These are phyloP conservation scores for Arthroderma uncinatum DNA, from an alignment of 2,329 filamentous ascomycete species.

Conservation along the genomic window DNA sequence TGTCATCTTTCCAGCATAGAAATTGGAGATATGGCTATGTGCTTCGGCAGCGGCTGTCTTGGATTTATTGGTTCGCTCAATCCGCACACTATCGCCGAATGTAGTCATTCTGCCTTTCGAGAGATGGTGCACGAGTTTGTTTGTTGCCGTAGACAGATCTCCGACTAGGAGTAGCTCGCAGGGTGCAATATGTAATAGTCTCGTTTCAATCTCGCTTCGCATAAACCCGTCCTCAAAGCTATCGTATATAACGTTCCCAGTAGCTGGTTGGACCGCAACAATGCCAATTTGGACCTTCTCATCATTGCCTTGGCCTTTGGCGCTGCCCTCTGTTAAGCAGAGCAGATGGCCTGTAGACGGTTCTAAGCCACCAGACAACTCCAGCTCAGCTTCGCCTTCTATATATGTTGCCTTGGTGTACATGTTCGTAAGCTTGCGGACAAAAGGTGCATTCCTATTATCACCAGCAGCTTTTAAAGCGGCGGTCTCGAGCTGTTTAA, in stretches of 20 bases:
- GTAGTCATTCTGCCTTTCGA: conserved; percentile 83
- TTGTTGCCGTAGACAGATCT: conserved; percentile 75
- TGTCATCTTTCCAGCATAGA: conserved; percentile 81
- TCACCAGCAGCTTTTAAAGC: conserved; percentile 91
- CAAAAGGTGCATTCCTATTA: conserved; percentile 85
- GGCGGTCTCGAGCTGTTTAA: conserved; percentile 87
- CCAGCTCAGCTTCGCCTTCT: conserved; percentile 69
- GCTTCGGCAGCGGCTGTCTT: conserved; percentile 77
- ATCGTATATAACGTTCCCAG: conserved; percentile 91
- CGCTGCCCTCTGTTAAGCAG: conserved; percentile 75
- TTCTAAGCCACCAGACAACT: conserved; percentile 44
- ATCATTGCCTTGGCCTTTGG: conserved; percentile 71
- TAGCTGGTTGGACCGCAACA: conserved; percentile 87
- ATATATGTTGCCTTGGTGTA: conserved; percentile 98
- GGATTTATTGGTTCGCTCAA: conserved; percentile 64
- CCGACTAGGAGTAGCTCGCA: conserved; percentile 93
- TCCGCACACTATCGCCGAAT: conserved; percentile 78
- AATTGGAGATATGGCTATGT: conserved; percentile 79
- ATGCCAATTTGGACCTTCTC: conserved; percentile 89
- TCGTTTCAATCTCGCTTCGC: conserved; percentile 88
- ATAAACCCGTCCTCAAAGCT: conserved; percentile 96
- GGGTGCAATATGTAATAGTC: conserved; percentile 87
- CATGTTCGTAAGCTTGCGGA: conserved; percentile 84
- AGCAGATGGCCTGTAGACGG: conserved; percentile 75
- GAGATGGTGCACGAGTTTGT: conserved; percentile 82